These are phyloP conservation scores for Leccinum griseonigrum DNA, from an alignment of 1,284 basidiomycete species.

Conservation along the genomic window DNA sequence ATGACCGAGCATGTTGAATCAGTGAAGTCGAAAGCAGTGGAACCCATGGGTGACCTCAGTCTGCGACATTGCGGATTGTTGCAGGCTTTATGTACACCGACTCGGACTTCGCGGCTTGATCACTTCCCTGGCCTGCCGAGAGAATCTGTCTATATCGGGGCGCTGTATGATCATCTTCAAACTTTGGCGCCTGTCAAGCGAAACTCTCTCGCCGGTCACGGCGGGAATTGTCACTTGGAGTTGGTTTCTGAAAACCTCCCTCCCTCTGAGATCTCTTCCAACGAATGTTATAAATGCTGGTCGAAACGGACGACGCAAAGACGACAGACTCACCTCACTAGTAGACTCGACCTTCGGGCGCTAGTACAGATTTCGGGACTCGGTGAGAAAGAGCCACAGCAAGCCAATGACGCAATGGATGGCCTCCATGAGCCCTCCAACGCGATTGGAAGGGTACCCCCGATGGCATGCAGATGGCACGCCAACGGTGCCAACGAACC, in stretches of 20 bases:
- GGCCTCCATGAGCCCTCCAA: background rate
- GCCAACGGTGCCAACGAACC: background rate
- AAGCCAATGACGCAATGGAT: constrained; percentile 9
- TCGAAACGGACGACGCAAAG: background rate
- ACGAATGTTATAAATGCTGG: background rate
- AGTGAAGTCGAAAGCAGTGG: background rate
- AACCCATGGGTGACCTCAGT: background rate
- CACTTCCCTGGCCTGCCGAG: background rate
- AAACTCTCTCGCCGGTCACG: background rate
- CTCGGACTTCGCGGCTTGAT: no score
- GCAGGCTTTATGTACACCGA: background rate
- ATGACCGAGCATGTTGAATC: background rate
- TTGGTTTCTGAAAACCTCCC: background rate
- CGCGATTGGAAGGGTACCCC: background rate
- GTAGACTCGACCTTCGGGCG: background rate
- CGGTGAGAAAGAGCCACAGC: constrained; percentile 5
- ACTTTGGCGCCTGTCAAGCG: background rate
- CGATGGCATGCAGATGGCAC: background rate
- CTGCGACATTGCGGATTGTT: background rate
- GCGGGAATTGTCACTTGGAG: no score
- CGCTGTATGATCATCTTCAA: background rate
- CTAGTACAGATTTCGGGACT: background rate
- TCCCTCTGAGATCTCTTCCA: background rate
- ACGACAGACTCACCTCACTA: background rate
- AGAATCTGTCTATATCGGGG: background rate